Evolutionary conservation across 805 yeast genomes (phyloP), one percentile per base, ranked within the genome.

Genomic region (Metschnikowia lunata): DNA sequence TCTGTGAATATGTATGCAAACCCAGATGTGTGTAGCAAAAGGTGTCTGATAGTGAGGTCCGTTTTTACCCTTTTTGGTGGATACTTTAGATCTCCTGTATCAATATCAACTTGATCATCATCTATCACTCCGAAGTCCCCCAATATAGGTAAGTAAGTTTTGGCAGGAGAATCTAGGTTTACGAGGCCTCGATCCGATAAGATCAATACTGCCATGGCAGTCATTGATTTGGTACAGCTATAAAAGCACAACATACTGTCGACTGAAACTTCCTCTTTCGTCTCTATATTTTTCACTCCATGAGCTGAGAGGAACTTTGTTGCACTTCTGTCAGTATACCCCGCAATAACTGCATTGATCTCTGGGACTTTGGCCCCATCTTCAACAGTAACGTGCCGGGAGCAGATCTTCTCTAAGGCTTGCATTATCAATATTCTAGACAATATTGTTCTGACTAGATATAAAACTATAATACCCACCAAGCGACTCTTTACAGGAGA

Each of bases 171-270:
- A 37, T 70, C 73, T 37, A 71, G 49, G 7, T 62, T 58, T 6
- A 71, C 48, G 31, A 49, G 48, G 1, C 67, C 68, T 26, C 57
- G 57, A 29, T 69, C 71, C 35, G 57, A 57, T 23, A 71, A 58
- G 26, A 60, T 57, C 28, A 70, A 54, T n/a, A 64, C 47, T 4
- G 67, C 74, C 56, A 65, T 60, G 8, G 44, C 61, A 1, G 75
- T 54, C 47, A 54, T 52, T 7, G 52, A 28, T 39, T 54, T 54
- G 26, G 58, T 54, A 23, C 56, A 52, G 30, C 55, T 49, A 38
- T 43, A 54, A 13, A 46, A 38, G 11, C 52, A 40, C 43, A 54
- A 14, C 37, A 30, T 39, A 37, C 46, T 39, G 26, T 54, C 54
- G 10, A 26, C 33, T 8, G 31, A 13, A 11, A 36, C 52, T 9